Percentiles rank a stretch among this genome's conserved stretches.
These are phyloP conservation scores for Scytalidium sp. DNA, from an alignment of 2,329 filamentous ascomycete genomes.

Conservation along the genomic window DNA sequence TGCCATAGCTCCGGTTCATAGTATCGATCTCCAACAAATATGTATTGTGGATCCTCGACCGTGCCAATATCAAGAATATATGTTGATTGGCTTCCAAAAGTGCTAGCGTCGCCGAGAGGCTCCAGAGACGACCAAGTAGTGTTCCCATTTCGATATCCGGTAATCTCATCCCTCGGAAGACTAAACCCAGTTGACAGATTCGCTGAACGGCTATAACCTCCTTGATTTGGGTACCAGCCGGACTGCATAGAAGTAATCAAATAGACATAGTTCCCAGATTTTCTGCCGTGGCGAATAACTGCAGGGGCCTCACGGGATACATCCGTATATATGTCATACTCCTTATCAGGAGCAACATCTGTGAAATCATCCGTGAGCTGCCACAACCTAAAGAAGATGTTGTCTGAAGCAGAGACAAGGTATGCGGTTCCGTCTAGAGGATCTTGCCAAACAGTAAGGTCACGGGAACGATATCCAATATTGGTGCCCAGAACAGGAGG, in stretches of 20 bases:
- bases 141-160: conserved; percentile 6
- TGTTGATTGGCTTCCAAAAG: conserved; percentile 6
- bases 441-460: conserved; percentile 5
- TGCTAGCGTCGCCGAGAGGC: conserved; percentile 6
- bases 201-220: conserved; percentile 1
- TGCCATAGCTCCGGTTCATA: neutral
- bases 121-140: conserved; percentile 1
- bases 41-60: neutral
- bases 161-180: conserved; percentile 1
- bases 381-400: conserved; percentile 4
- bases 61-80: conserved; percentile 5
- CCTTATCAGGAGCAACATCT: conserved; percentile 6
- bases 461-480: conserved; percentile 6
- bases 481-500: conserved; percentile 4
- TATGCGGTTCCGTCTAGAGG: neutral
- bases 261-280: conserved; percentile 5
- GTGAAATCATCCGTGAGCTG: conserved; percentile 6
- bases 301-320: conserved; percentile 6
- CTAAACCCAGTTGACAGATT: conserved; percentile 1
- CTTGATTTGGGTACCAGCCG: conserved; percentile 6
- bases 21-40: conserved; percentile 6
- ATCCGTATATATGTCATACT: conserved; percentile 4
- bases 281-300: conserved; percentile 1
- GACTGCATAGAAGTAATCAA: conserved; percentile 4
- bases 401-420: conserved; percentile 5